phyloP scores from a whole-genome alignment of 495 filamentous ascomycete genomes.

The Hypoxylon crocopeplum region DNA sequence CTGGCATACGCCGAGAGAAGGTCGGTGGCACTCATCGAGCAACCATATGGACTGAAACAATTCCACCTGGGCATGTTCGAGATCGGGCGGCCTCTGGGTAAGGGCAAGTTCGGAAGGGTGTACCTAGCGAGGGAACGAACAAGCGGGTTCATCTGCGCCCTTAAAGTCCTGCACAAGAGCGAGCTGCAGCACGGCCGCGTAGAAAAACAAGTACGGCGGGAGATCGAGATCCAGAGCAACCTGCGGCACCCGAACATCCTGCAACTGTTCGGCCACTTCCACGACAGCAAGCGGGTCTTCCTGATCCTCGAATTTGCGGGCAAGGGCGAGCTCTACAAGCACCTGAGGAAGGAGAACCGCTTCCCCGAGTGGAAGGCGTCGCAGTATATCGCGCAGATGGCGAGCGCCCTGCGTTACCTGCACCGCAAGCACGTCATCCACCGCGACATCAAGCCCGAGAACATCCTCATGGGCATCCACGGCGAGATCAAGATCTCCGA shows the following conservation, averaged over 20 bases:
- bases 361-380: conserved; percentile 98
- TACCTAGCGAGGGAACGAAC: conserved; percentile 92
- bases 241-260: conserved; percentile 96
- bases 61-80: conserved; percentile 99
- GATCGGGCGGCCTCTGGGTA: conserved; percentile 93
- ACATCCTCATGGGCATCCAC: conserved; percentile 96
- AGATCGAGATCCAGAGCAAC: conserved; percentile 98
- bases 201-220: conserved; percentile 95
- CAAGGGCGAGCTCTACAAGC: conserved; percentile 96
- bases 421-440: conserved; percentile 99
- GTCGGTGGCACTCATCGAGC: conserved; percentile 60
- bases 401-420: conserved; percentile 85
- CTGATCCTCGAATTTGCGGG: conserved; percentile 95
- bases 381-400: conserved; percentile 99
- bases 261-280: conserved; percentile 93
- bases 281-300: conserved; percentile 95
- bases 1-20: conserved; percentile 54
- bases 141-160: conserved; percentile 90
- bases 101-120: conserved; percentile 96
- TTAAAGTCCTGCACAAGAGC: conserved; percentile 95
- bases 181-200: conserved; percentile 88
- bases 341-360: conserved; percentile 82
- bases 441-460: conserved; percentile 98
- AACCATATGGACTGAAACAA: conserved; percentile 68
- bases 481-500: conserved; percentile 99